Evolutionary conservation across 129 eudicot genomes (phyloP), one percentile per base, ranked within the genome.

Genomic region (Saposhnikovia divaricata): DNA sequence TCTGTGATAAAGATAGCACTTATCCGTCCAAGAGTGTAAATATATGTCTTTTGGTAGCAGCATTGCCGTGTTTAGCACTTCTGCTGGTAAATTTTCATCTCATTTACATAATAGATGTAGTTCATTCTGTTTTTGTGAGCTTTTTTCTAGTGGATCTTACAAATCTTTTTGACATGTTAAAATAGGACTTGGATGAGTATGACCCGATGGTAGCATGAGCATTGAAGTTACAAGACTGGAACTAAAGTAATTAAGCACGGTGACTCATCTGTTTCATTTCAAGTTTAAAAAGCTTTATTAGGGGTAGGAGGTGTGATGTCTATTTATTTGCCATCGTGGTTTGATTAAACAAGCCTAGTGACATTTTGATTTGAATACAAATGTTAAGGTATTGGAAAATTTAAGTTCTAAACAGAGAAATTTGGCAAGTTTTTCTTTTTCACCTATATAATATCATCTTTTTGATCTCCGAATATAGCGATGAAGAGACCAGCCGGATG

Each of bases 1-100:
- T 95, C 1, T 95, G 90, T 83, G 94, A 95, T 55, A 89, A 95
- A 75, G 97, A 95, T 75, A 90, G 90, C 65, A 95, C 97, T 18
- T 86, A 89, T 84, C 93, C 37, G 44, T 90, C 46, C 90, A 92
- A 51, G 80, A 85, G 63, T 89, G 96, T 78, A 90, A 92, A 83
- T 84, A 83, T 84, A 91, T 31, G 84, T 90, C 69, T 76, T 95
- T 92, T 82, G 98, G 98, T 53, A 79, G 88, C 73, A 90, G 90
- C 72, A 81, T 92, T 28, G 96, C 98, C 0, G 91, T 95, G 23
- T 92, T 95, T 61, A 92, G 97, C 69, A 92, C 92, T 83, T 95
- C 97, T 79, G 96, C 97, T 37, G 98, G 98, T 93, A 93, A n/a
- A 31, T 9, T 61, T 59, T 61, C 37, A 25, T 25, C 73, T 68